phyloP scores from a whole-genome alignment of 2,329 filamentous ascomycete genomes.

The Fonsecaea pugnacius region DNA sequence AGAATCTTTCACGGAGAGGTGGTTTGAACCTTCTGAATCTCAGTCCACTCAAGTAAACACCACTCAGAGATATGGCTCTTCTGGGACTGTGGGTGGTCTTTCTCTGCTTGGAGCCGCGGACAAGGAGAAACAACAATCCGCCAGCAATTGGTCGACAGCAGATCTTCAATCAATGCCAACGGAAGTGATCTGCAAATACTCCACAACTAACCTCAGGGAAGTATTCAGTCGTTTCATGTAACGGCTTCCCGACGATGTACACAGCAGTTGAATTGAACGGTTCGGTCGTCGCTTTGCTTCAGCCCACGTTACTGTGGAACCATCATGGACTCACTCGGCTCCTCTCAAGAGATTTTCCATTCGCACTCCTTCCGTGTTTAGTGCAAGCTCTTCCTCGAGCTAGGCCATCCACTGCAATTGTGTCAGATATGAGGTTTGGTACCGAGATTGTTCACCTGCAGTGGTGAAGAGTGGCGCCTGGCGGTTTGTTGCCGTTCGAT shows the following conservation, averaged over 20 bases:
- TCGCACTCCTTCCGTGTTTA: not conserved
- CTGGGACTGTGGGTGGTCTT: not conserved
- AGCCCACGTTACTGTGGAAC: not conserved
- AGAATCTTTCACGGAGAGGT: not conserved
- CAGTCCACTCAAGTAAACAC: not conserved
- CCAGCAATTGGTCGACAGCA: not conserved
- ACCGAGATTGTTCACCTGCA: not conserved
- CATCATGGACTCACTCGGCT: not conserved
- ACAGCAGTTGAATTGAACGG: not conserved
- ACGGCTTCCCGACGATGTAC: not conserved
- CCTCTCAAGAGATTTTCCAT: not conserved
- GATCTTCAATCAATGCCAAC: not conserved
- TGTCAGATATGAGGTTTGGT: not conserved
- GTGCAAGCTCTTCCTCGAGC: not conserved
- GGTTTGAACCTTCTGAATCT: not conserved
- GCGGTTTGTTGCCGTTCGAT: not conserved
- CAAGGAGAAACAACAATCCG: not conserved
- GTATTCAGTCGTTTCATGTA: not conserved
- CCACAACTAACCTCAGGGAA: not conserved
- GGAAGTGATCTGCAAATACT: not conserved
- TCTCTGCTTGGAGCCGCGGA: not conserved
- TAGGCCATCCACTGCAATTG: not conserved
- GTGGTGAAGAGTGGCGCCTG: not conserved
- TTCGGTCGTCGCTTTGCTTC: not conserved
- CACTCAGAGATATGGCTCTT: not conserved